Evolutionary conservation across 352 stramenopile species (phyloP).

Genomic region (Phytophthora macrochlamydospora): DNA sequence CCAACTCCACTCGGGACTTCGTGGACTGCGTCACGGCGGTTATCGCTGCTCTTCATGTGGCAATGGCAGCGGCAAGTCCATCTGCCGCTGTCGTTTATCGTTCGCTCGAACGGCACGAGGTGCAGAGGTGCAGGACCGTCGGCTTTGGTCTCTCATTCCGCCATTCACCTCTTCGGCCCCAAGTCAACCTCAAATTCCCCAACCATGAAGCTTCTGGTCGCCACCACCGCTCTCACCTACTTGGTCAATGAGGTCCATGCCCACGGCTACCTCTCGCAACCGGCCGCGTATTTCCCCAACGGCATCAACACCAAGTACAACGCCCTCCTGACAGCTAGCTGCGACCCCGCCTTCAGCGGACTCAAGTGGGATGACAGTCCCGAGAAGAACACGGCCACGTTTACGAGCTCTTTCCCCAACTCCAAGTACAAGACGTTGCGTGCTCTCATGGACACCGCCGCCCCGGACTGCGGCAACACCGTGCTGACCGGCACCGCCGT

Average conservation of each 20-base stretch:
- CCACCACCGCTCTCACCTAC: constrained; percentile 24
- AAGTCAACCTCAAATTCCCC: constrained; percentile 4
- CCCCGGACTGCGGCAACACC: constrained; percentile 31
- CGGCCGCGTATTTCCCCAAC: constrained; percentile 34
- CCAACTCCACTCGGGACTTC: neutral
- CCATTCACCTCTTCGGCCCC: constrained; percentile 24
- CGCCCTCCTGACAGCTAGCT: constrained; percentile 21
- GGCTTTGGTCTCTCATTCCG: constrained; percentile 24
- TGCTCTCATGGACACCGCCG: constrained; percentile 40
- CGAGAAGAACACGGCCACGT: constrained; percentile 31
- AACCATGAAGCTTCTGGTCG: constrained; percentile 35
- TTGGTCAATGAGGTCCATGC: constrained; percentile 27
- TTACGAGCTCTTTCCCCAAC: constrained; percentile 33
- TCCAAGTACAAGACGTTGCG: constrained; percentile 38
- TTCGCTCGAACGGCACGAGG: neutral
- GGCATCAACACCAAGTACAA: constrained; percentile 36
- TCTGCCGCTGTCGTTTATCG: neutral
- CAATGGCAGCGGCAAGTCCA: neutral
- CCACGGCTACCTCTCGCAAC: constrained; percentile 48
- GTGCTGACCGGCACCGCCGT: constrained; percentile 15
- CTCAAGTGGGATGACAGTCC: constrained; percentile 41
- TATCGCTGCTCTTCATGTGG: neutral
- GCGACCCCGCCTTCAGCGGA: constrained; percentile 26
- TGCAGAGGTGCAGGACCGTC: constrained; percentile 12
- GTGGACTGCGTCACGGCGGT: neutral